Base-by-base conservation (phyloP, 192 early-diverging fungal species). In the Kappamyces sp. region DNA sequence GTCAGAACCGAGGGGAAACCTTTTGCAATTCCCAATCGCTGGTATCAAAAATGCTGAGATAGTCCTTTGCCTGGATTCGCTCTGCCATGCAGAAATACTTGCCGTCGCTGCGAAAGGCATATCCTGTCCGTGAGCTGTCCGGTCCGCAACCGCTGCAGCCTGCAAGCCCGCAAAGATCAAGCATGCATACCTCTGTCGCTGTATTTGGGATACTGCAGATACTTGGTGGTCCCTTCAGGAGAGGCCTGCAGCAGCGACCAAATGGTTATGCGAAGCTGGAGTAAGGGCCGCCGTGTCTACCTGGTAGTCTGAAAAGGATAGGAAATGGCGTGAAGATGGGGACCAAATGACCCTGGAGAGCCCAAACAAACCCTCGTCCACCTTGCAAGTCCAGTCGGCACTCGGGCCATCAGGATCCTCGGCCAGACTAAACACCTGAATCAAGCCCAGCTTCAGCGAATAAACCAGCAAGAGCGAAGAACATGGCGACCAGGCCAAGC, bases 201-300 rank as follows among this genome's bases (percentile, higher is more conserved):
- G 62, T 67, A 85, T 69, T 90, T 90, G 7, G 86, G 84, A 63
- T 82, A 73, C 61, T 88, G 83, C 7, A 90, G 84, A 49, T 80
- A 84, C n/a, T 42, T 55, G 23, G 23, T 23, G 0, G 73, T 71
- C 13, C 74, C 70, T 38, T 75, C 70, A 33, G 71, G 75, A 23
- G 23, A 23, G 23, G 23, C 23, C 23, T 23, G 23, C n/a, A 68
- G 51, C 33, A 90, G 63, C 32, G 77, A 75, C 87, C 87, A 89
- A 37, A 89, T 71, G 1, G 83, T 81, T 42, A 88, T 73, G 12
- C 84, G 69, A 33, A 88, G 65, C 67, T 77, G 68, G 8, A 49
- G 51, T 15, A 36, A 65, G 63, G 63, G 66, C 47, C 23, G 67
- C 60, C 0, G 44, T 35, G 31, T 41, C 55, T 43, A 77, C 82